Evolutionary conservation across 2,329 filamentous ascomycete genomes (phyloP).

Genomic region (Herpomyces periplanetae): DNA sequence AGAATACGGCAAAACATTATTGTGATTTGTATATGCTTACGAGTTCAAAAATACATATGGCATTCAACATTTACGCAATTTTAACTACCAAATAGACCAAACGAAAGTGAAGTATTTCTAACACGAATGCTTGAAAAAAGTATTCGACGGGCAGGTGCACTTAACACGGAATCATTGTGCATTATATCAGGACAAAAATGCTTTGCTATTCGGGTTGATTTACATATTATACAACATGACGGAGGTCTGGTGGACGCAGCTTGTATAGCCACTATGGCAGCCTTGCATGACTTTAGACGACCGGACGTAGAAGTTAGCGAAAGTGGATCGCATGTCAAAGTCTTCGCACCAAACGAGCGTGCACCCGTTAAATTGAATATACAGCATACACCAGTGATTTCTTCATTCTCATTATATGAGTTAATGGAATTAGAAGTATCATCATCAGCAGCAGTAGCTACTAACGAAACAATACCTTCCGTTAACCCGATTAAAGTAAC

Average conservation of each 20-base stretch:
- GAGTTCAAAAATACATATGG: constrained; percentile 1
- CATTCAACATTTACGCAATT: constrained; percentile 1
- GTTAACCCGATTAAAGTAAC: too few species aligned
- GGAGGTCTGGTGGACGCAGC: constrained; percentile 56
- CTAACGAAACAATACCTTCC: constrained; percentile 11
- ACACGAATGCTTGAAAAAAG: constrained; percentile 74
- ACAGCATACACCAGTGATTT: constrained; percentile 68
- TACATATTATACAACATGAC: constrained; percentile 66
- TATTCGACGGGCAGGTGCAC: constrained; percentile 51
- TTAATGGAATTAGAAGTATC: constrained; percentile 9
- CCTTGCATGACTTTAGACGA: constrained; percentile 56
- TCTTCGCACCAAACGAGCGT: constrained; percentile 47
- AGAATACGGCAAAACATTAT: neutral
- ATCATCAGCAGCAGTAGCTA: constrained; percentile 6
- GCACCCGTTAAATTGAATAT: constrained; percentile 66
- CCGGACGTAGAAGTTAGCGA: constrained; percentile 62
- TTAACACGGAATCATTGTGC: constrained; percentile 83
- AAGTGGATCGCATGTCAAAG: constrained; percentile 39
- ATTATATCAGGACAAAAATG: constrained; percentile 63
- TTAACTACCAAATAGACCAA: constrained; percentile 14
- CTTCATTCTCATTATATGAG: constrained; percentile 63
- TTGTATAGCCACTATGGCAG: constrained; percentile 54
- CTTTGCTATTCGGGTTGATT: constrained; percentile 60
- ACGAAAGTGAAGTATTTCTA: constrained; percentile 45
- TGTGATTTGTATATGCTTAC: constrained; percentile 1